These are phyloP conservation scores for Lentinula boryana DNA, from an alignment of 768 basidiomycete species.

Conservation along the genomic window DNA sequence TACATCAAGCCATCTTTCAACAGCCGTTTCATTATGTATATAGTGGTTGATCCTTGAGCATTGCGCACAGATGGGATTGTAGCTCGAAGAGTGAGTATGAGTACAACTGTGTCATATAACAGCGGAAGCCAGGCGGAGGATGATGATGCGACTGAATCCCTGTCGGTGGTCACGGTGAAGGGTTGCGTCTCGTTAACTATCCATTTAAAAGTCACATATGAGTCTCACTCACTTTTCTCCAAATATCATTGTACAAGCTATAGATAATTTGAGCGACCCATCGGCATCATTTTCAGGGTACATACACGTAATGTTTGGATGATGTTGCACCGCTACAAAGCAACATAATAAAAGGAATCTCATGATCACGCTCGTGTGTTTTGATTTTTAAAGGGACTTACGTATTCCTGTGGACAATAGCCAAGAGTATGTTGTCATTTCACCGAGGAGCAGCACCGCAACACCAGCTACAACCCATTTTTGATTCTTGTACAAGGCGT, in stretches of 20 bases:
- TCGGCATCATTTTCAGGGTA: background rate
- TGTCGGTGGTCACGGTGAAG: background rate
- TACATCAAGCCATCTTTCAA: slow-evolving; percentile 3
- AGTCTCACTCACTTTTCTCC: background rate
- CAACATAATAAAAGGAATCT: background rate
- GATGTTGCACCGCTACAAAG: background rate
- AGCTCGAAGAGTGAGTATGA: background rate
- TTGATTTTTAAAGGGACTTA: background rate
- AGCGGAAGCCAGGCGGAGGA: slow-evolving; percentile 2
- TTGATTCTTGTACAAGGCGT: background rate
- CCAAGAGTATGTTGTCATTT: background rate
- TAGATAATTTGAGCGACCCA: background rate
- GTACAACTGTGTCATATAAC: slow-evolving; percentile 1
- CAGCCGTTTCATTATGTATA: background rate
- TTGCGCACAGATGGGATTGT: background rate
- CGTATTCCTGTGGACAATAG: background rate
- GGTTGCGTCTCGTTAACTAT: too few relatives aligned
- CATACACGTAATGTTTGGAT: background rate
- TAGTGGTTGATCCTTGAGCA: background rate
- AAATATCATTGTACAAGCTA: slow-evolving; percentile 4
- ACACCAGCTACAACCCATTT: background rate
- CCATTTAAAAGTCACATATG: too few relatives aligned
- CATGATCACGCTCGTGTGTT: background rate
- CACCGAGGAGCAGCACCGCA: background rate
- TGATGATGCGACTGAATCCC: background rate